Base-by-base conservation (phyloP, 371 early-diverging fungal species). In the Dichotomocladium elegans region DNA sequence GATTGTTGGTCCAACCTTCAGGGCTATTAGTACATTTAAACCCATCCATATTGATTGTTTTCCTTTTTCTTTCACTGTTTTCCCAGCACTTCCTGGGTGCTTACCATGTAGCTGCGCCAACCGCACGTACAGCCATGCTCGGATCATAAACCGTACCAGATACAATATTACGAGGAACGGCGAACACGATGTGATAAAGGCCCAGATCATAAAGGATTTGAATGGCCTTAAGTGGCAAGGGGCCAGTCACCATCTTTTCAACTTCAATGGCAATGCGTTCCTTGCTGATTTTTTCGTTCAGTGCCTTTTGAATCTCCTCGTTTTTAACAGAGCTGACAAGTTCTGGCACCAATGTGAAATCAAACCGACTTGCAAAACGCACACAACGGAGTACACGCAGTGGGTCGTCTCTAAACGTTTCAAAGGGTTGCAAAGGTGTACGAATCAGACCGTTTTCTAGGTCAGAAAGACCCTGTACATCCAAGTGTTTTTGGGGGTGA, bases 331-430 rank as follows among this genome's bases (percentile, higher is more conserved):
- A 90, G 5, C 74, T 64, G 3, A 64, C 59, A 8, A 96, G 84
- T 25, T 87, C 88, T 10, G 79, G 74, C 6, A 82, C 88, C 34
- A 99, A 80, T 17, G 66, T 53, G 66, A 94, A 99, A 10, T 74
- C 71, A 57, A 98, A 96, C 40, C 98, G 81, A 41, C 89, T 83
- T 6, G 99, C 92, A 68, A 99, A 99, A 26, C 99, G 83, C 41
- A 99, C 85, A 19, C 94, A 92, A 4, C 99, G 88, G 51, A 99
- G 73, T 1, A 99, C 91, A 14, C 99, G 89, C 24, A 99, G 69
- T 3, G 99, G 99, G 64, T 99, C 99, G 64, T 99, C 99, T 45
- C 79, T 65, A 62, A 99, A 96, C 0, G 99, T 99, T 55, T 88
- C 88, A 43, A 72, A 81, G 0, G 99, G 88, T n/a, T 84, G 81